Evolutionary conservation across 805 yeast genomes (phyloP), one percentile per base, ranked within the genome.

Genomic region (Pichia phayaonensis): DNA sequence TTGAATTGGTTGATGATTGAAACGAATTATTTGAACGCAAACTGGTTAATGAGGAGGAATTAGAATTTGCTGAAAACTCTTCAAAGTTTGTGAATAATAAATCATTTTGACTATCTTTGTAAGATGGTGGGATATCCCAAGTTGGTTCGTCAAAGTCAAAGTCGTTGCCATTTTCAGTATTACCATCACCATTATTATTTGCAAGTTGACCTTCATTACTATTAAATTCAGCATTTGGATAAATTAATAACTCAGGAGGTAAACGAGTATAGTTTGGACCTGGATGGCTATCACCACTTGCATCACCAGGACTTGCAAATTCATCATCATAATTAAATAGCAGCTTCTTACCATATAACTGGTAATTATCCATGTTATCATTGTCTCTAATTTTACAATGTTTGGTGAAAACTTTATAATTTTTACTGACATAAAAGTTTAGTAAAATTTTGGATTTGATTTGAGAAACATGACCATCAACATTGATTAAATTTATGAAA

Each of bases 401-500:
- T 67, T 66, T 4, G 75, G 68, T 48, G 38, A 34, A 34, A 34
- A 34, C 38, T 34, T 34, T 34, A 8, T 4, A 34, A 34, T 34
- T 6, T 34, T 34, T n/a, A 8, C 74, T 70, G 18, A 76, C 59
- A 52, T 72, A 75, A 4, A 77, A 59, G 36, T 59, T 56, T 1
- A 78, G 61, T 0, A 83, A 83, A 42, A 78, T 61, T 54, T 76
- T 77, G 12, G 82, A 79, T 46, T 79, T 65, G 31, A 78, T 66
- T 56, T 77, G 80, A 47, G 79, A 73, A 2, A 67, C 62, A 58
- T 76, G 81, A 16, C 81, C 81, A 52, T 70, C 76, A 8, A 71
- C 65, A 52, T 78, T 78, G 22, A 70, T 63, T 38, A 78, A 61
- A 47, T 73, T 74, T 15, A 78, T 68, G n/a, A 62, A 59, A 6